Percentiles rank a stretch among this genome's conserved stretches.
phyloP scores from a whole-genome alignment of 805 yeast species.

The Cyberlindnera mrakii region DNA sequence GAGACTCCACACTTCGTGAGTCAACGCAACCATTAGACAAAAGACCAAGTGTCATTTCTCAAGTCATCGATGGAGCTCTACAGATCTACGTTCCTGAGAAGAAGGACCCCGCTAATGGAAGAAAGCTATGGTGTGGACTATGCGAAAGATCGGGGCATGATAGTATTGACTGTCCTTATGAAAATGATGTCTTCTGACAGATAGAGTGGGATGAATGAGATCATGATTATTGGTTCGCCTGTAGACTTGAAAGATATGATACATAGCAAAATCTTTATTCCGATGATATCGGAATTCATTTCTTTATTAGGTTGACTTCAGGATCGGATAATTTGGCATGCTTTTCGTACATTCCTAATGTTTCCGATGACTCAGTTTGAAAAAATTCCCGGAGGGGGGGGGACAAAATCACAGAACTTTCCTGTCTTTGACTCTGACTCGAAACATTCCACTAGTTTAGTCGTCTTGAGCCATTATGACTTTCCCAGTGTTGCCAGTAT shows the following conservation, averaged over 20 bases:
- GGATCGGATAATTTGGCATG: too few relatives aligned
- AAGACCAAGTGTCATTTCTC: conserved; percentile 23
- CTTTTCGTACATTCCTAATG: too few relatives aligned
- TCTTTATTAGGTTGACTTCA: too few relatives aligned
- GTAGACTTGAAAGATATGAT: too few relatives aligned
- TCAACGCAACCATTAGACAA: not conserved
- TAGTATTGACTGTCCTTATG: conserved; percentile 84
- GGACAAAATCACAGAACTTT: too few relatives aligned
- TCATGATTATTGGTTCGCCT: too few relatives aligned
- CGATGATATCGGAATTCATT: too few relatives aligned
- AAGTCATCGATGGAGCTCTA: conserved; percentile 29
- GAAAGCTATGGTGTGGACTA: conserved; percentile 82
- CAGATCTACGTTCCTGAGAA: conserved; percentile 46
- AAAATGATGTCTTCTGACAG: conserved; percentile 20
- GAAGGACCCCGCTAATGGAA: conserved; percentile 67
- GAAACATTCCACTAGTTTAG: not conserved
- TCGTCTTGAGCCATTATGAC: conserved; percentile 21
- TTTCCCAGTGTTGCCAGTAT: conserved; percentile 33
- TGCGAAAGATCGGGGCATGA: conserved; percentile 91
- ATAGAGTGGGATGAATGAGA: not conserved
- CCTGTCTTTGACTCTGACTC: too few relatives aligned
- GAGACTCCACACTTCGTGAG: not conserved
- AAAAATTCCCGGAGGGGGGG: too few relatives aligned
- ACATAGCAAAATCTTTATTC: too few relatives aligned
- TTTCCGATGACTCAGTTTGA: too few relatives aligned